phyloP scores from a whole-genome alignment of 1,139 yeast genomes.

The Kluyveromyces sp. region DNA sequence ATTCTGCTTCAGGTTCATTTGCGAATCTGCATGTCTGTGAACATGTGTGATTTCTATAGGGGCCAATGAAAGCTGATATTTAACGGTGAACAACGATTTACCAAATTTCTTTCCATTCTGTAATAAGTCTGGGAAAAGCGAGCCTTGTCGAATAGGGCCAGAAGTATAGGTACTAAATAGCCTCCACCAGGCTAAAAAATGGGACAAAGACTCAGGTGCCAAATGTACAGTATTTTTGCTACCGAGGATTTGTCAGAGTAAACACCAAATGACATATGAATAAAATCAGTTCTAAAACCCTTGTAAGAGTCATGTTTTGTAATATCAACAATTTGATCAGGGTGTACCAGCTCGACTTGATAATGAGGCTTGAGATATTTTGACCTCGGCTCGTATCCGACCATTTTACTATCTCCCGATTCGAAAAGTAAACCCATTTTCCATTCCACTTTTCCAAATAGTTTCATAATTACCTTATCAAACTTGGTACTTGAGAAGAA shows the following conservation, averaged over 20 bases:
- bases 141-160: slow-evolving; percentile 67
- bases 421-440: slow-evolving; percentile 43
- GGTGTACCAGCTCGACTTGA: slow-evolving; percentile 53
- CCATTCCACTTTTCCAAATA: slow-evolving; percentile 46
- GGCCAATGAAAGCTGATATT: slow-evolving; percentile 60
- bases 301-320: slow-evolving; percentile 57
- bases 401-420: slow-evolving; percentile 27
- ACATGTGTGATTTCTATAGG: slow-evolving; percentile 68
- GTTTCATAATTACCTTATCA: slow-evolving; percentile 45
- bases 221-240: slow-evolving; percentile 61
- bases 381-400: slow-evolving; percentile 26
- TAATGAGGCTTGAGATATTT: slow-evolving; percentile 56
- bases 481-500: slow-evolving; percentile 24
- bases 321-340: slow-evolving; percentile 38
- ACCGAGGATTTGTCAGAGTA: slow-evolving; percentile 35
- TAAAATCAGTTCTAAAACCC: slow-evolving; percentile 65
- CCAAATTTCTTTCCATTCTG: slow-evolving; percentile 51
- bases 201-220: slow-evolving; percentile 58
- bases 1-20: slow-evolving; percentile 35
- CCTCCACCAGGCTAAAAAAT: slow-evolving; percentile 77
- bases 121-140: slow-evolving; percentile 41
- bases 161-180: slow-evolving; percentile 60
- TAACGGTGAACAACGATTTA: slow-evolving; percentile 64
- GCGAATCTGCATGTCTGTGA: slow-evolving; percentile 48
- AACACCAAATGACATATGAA: slow-evolving; percentile 70